Conservation (phyloP, 1,284 basidiomycete species). For the Phylloboletellus chloephorus region DNA sequence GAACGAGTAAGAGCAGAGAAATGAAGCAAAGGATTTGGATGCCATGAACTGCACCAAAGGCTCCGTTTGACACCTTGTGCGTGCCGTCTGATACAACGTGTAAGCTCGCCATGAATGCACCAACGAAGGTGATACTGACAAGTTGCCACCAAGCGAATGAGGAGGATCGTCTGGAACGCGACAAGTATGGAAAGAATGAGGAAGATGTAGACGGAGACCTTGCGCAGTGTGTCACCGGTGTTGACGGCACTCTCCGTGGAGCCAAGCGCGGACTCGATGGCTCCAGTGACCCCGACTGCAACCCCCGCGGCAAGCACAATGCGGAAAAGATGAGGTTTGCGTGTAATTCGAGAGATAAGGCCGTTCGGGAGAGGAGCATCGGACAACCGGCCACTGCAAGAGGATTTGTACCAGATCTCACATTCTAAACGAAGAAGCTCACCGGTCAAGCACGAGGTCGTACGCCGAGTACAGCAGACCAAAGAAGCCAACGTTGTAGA, state of each 20-base stretch:
- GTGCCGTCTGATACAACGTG: constrained; percentile 16
- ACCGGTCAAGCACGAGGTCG: constrained; percentile 33
- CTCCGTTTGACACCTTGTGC: constrained; percentile 15
- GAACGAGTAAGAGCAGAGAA: constrained; percentile 36
- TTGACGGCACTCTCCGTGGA: constrained; percentile 11
- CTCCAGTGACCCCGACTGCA: constrained; percentile 36
- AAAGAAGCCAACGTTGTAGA: constrained; percentile 36
- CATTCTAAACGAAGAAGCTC: constrained; percentile 1
- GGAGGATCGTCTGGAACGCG: constrained; percentile 34
- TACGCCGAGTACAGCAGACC: constrained; percentile 34
- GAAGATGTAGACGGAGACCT: constrained; percentile 41
- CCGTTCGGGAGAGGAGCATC: constrained; percentile 19
- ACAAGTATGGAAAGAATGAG: constrained; percentile 39
- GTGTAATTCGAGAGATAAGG: constrained; percentile 30
- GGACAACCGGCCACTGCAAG: constrained; percentile 19
- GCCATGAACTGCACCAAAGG: constrained; percentile 33
- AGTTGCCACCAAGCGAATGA: constrained; percentile 25
- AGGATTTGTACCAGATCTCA: background rate
- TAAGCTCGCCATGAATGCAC: constrained; percentile 3
- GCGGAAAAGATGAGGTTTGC: constrained; percentile 33
- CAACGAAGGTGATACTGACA: constrained; percentile 16
- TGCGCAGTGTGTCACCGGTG: constrained; percentile 29
- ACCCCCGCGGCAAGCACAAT: constrained; percentile 33
- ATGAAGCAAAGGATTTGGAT: constrained; percentile 35
- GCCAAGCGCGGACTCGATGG: constrained; percentile 19